Evolutionary conservation across 2,329 filamentous ascomycete genomes (phyloP).

Genomic region (Trichoderma sp.): DNA sequence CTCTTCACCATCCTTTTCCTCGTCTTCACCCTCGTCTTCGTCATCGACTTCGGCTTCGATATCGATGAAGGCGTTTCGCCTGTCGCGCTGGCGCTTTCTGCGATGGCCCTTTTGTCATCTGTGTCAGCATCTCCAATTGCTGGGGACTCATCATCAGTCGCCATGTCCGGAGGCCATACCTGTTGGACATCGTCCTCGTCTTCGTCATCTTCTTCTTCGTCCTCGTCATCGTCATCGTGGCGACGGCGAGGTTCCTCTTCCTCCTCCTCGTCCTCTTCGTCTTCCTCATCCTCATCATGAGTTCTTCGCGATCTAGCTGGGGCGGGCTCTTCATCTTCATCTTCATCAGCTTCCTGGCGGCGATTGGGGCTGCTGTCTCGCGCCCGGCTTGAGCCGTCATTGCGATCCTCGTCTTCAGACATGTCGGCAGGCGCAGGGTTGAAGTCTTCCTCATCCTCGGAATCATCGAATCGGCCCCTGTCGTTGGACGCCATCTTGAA

Average conservation of each 20-base stretch:
- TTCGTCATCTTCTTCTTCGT: slow-evolving; percentile 49
- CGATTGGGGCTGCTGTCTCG: slow-evolving; percentile 40
- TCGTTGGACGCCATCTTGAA: slow-evolving; percentile 49
- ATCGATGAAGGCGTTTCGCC: slow-evolving; percentile 87
- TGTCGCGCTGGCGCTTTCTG: slow-evolving; percentile 75
- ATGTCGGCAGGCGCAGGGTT: slow-evolving; percentile 74
- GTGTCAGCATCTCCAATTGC: slow-evolving; percentile 26
- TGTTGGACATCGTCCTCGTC: slow-evolving; percentile 71
- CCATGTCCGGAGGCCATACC: slow-evolving; percentile 33
- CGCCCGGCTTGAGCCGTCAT: slow-evolving; percentile 33
- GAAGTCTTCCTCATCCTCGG: slow-evolving; percentile 83
- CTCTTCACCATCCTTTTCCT: slow-evolving; percentile 84
- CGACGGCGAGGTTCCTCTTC: slow-evolving; percentile 32
- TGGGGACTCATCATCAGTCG: not conserved
- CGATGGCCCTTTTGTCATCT: slow-evolving; percentile 56
- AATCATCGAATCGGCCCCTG: slow-evolving; percentile 54
- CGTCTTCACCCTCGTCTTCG: slow-evolving; percentile 82
- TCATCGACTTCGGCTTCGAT: slow-evolving; percentile 98
- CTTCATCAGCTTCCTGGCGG: slow-evolving; percentile 32
- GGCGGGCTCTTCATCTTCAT: slow-evolving; percentile 23
- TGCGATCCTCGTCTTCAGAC: slow-evolving; percentile 59
- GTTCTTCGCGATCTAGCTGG: slow-evolving; percentile 22
- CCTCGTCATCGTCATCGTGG: slow-evolving; percentile 34
- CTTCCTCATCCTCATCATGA: slow-evolving; percentile 37
- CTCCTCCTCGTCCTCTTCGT: slow-evolving; percentile 38